Evolutionary conservation across 2,329 filamentous ascomycete genomes (phyloP), one percentile per base, ranked within the genome.

Genomic region (Curvularia hawaiiensis): DNA sequence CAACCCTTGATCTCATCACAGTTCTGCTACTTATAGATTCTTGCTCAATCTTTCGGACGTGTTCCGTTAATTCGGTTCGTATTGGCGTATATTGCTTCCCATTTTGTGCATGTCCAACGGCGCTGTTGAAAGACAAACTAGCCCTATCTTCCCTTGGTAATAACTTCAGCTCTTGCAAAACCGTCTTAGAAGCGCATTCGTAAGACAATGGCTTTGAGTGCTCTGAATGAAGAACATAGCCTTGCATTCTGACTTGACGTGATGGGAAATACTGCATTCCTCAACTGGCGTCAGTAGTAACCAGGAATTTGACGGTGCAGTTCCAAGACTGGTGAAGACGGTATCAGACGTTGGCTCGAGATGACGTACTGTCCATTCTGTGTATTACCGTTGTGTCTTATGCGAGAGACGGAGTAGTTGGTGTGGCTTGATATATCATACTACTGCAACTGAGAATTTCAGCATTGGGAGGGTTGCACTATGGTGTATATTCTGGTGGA

Each of bases 401-500:
- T 26, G 3, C 22, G 14, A n/a, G 26, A 28, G 22, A 28, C 12
- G 7, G 14, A 11, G 26, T 30, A 30, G 0, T 30, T 18, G 14
- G 26, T 22, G 11, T 28, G 14, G 11, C 16, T 28, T 44, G 41
- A 1, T 12, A n/a, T 1, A 26, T 45, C 16, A 30, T 18, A 31
- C 26, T 20, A 4, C n/a, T n/a, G 24, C 43, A 14, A n/a, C 26
- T 2, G 3, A 5, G 11, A 26, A 11, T 30, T 45, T 3, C 43
- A 30, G 8, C 7, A 30, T n/a, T 33, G 16, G 18, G 6, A n/a
- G 16, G 16, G 35, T 38, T 38, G 16, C 16, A 40, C 20, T 38
- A 56, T 33, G 18, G 33, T 9, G 33, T 33, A 30, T 56, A 56
- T 26, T 56, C 54, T 28, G 57, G 57, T 3, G 57, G 57, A 24